Evolutionary conservation across 177 flowering plant genomes (phyloP).

Genomic region (Vitis hybrid): DNA sequence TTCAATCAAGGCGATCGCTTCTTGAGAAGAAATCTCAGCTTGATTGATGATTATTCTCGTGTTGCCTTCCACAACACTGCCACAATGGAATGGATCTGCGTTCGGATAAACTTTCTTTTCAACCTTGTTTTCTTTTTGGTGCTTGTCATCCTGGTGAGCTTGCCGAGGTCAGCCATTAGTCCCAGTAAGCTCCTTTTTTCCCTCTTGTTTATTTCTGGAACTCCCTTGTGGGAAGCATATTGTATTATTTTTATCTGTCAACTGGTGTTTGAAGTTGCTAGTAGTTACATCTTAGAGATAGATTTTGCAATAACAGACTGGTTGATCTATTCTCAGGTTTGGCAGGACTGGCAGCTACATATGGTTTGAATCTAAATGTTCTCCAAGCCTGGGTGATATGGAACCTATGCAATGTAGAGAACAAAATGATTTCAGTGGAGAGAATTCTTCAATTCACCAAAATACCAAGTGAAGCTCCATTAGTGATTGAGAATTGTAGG

Average conservation of each 20-base stretch:
- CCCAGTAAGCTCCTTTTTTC: slow-evolving; percentile 61
- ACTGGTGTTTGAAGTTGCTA: background rate
- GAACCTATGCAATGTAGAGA: slow-evolving; percentile 84
- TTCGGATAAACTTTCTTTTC: slow-evolving; percentile 78
- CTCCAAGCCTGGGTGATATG: slow-evolving; percentile 84
- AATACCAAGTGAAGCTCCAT: slow-evolving; percentile 87
- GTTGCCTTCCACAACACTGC: slow-evolving; percentile 65
- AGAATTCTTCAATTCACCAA: slow-evolving; percentile 71
- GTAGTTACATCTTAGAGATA: background rate
- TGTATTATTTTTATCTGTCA: background rate
- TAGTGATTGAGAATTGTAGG: slow-evolving; percentile 48
- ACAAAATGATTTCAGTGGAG: slow-evolving; percentile 89
- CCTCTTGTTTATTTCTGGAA: background rate
- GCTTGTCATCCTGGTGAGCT: slow-evolving; percentile 65
- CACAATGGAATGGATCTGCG: slow-evolving; percentile 87
- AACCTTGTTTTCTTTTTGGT: slow-evolving; percentile 72
- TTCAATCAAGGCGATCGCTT: slow-evolving; percentile 74
- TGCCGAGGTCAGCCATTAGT: slow-evolving; percentile 64
- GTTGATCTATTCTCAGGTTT: slow-evolving; percentile 45
- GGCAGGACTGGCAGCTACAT: slow-evolving; percentile 82
- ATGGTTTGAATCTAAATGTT: slow-evolving; percentile 78
- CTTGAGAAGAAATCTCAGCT: slow-evolving; percentile 26
- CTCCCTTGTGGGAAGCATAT: background rate
- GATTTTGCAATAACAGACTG: background rate
- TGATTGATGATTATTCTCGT: slow-evolving; percentile 75